Base-by-base conservation (phyloP, 495 filamentous ascomycete genomes). In the Penicillium paxilli region DNA sequence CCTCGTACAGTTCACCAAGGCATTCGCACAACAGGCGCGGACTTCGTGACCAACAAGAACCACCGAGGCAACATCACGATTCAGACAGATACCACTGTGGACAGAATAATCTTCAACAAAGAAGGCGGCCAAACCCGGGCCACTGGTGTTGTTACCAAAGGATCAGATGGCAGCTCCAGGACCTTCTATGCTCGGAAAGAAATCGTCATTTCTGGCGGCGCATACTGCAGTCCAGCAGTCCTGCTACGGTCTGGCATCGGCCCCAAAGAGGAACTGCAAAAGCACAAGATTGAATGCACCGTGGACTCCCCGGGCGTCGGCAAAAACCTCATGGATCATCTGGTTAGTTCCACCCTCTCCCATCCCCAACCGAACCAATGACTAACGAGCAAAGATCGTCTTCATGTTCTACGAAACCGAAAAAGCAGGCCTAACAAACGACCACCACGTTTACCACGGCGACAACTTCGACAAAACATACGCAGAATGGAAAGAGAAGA, bases 161-260 rank as follows among this genome's bases (percentile, higher is more conserved):
- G 42, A 0, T 32, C 55, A 4, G 64, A 67, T 56, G 73, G 72
- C 11, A 25, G 16, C 5, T 76, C 70, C 0, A 62, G 54, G 41
- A 62, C 50, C 1, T 71, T 65, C 47, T 41, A 52, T 32, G 71
- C 72, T 1, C 52, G 62, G 14, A 71, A 66, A 17, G 82, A 86
- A 40, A 73, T 83, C 32, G 76, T 86, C 42, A 60, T 84, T 28
- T 72, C 76, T 1, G 75, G 72, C 9, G 82, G 82, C 3, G 69
- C 79, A 16, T 84, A 83, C 66, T 82, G 81, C 70, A 75, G 77
- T 19, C 82, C 82, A 17, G 74, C 82, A 35, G 74, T 85, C 14
- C 67, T 86, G 9, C 78, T 82, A 52, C 77, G 80, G 3, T 79
- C 72, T 16, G 82, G 81, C 8, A 77, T 86, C 45, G 82, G 83